Evolutionary conservation across 345 rosid genomes (phyloP), one percentile per base, ranked within the genome.

Genomic region (Cardamine occulta): DNA sequence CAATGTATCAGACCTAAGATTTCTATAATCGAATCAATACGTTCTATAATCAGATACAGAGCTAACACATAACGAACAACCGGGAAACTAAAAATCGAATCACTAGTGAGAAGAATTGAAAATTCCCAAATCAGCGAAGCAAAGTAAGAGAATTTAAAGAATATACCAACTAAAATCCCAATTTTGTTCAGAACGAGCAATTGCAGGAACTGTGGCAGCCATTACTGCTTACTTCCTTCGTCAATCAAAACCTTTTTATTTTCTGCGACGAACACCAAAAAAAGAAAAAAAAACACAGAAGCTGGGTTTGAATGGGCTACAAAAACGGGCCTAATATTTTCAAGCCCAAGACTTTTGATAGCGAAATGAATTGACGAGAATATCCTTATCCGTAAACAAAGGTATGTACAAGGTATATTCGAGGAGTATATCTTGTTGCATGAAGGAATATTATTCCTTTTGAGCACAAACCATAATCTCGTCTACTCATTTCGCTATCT

Each of bases 121-220:
- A 21, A 0, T 1, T 31, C 31, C 17, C 7, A 17, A 40, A 45
- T 7, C 31, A n/a, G 45, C 60, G 48, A 53, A 35, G 54, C 11
- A 28, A 56, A 51, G 52, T 37, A 17, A 75, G 37, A 47, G 40
- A 55, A 63, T 19, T 42, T 15, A 52, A 9, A 26, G 47, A 66
- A 18, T 57, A 17, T 66, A 90, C 91, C 89, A 86, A 75, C 84
- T 86, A 65, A 85, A 90, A 53, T 85, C 89, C 93, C 91, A 84
- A 34, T 58, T 56, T 64, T 70, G 78, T 17, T 29, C 26, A 21
- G 60, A 74, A 14, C 70, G 71, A 73, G 53, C 13, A 21, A 1
- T 12, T 68, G 29, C 63, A 39, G 74, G 63, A 68, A 61, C 79
- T 40, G 60, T 39, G 40, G 81, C 68, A 73, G 78, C 78, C 81